Conservation (phyloP, 352 stramenopile genomes). For the Pythium brachiatum region DNA sequence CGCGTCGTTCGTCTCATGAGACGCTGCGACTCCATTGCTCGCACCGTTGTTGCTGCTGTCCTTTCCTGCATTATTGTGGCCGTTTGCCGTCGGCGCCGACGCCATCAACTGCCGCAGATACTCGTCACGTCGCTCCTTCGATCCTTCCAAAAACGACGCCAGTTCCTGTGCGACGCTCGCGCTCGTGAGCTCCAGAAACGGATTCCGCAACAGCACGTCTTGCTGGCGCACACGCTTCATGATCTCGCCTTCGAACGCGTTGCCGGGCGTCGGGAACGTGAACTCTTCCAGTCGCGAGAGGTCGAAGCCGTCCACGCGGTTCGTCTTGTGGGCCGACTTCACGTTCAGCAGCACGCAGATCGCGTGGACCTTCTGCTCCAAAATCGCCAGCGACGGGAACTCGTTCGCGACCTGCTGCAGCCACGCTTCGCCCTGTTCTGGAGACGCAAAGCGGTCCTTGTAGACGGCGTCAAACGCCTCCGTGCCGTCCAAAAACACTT, state of each 20-base stretch:
- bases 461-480: slow-evolving; percentile 54
- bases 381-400: slow-evolving; percentile 65
- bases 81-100: not conserved
- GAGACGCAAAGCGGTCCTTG: slow-evolving; percentile 56
- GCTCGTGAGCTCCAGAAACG: slow-evolving; percentile 24
- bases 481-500: slow-evolving; percentile 69
- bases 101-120: slow-evolving; percentile 17
- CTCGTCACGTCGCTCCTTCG: slow-evolving; percentile 3
- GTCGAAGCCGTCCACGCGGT: slow-evolving; percentile 13
- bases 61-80: not conserved
- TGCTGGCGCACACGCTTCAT: slow-evolving; percentile 17
- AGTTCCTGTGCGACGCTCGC: slow-evolving; percentile 14
- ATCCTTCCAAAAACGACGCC: slow-evolving; percentile 10
- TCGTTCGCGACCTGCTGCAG: slow-evolving; percentile 63
- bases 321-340: not conserved
- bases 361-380: slow-evolving; percentile 72
- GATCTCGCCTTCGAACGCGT: slow-evolving; percentile 47
- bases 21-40: not conserved
- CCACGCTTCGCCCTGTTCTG: slow-evolving; percentile 48
- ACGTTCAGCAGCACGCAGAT: slow-evolving; percentile 42
- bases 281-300: slow-evolving; percentile 55
- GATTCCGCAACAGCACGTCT: slow-evolving; percentile 24
- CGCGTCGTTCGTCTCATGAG: not conserved
- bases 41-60: not conserved
- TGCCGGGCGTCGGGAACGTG: slow-evolving; percentile 52